Evolutionary conservation across 2,329 filamentous ascomycete genomes (phyloP), one percentile per base, ranked within the genome.

Genomic region (Fusarium nanum): DNA sequence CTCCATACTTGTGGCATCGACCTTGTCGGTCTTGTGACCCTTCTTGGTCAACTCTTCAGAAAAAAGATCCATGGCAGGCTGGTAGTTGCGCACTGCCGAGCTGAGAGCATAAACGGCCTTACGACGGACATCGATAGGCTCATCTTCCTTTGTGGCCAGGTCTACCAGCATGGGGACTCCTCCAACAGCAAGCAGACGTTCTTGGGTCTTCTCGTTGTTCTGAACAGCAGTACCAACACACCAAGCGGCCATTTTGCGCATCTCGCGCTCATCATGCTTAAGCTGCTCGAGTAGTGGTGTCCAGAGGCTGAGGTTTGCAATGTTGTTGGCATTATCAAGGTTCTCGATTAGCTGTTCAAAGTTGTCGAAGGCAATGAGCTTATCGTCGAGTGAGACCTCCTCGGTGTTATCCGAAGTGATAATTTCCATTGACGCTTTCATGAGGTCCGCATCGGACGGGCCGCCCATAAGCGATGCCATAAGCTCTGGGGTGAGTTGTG

Each of bases 311-410:
- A 98, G 83, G 28, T 87, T 87, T 71, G 90, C 90, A 73, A 99
- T 88, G 82, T 98, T 97, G 84, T 98, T 99, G 62, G 96, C 95
- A 80, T 99, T 99, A 85, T 99, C 96, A 74, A 98, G 89, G 68
- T 88, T 90, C 84, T 98, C 94, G 75, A 98, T 91, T 63, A 97
- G 85, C 80, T 97, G 93, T 83, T 97, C 94, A 68, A 98, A 92
- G 83, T 98, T 97, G 86, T 97, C 94, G 81, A 97, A 97, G 40
- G 94, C 94, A 61, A 90, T 88, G 56, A 97, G 82, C 79, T 93
- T 93, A 81, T 93, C 88, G 45, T 93, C 91, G 52, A 95, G 85
- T 6, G 88, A 87, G 59, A 91, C 83, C 60, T 76, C 56, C 44
- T 91, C 86, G 11, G 89, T 83, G 73, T 87, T 85, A 2, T 82